phyloP scores from a whole-genome alignment of 2,329 filamentous ascomycete genomes.

The Diaporthe caulivora region DNA sequence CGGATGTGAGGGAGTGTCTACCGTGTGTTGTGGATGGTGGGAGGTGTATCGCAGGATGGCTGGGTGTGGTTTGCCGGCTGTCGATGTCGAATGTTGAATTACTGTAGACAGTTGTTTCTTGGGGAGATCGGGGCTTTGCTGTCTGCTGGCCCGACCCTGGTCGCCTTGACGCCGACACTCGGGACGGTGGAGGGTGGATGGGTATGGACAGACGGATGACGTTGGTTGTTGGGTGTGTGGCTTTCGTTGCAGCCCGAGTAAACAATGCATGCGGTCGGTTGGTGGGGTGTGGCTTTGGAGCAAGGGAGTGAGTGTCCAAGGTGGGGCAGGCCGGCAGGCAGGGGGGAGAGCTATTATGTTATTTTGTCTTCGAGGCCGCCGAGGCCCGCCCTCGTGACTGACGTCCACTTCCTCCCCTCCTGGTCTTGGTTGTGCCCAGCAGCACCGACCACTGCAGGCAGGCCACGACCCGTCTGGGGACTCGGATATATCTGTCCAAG shows the following conservation, averaged over 20 bases:
- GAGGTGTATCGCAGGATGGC: not conserved
- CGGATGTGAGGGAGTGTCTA: not conserved
- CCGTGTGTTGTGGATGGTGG: not conserved
- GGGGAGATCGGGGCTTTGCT: no score
- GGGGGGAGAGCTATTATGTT: not conserved
- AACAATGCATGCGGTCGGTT: not conserved
- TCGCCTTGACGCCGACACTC: slow-evolving; percentile 20
- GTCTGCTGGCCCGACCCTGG: slow-evolving; percentile 3
- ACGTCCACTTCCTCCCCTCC: not conserved
- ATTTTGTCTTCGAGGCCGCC: not conserved
- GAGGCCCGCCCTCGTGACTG: slow-evolving; percentile 21
- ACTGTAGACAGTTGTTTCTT: not conserved
- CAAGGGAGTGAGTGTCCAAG: no score
- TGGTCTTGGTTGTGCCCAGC: no score
- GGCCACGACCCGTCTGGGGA: not conserved
- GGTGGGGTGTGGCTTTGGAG: not conserved
- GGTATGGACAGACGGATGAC: not conserved
- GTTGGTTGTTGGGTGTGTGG: not conserved
- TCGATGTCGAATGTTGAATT: not conserved
- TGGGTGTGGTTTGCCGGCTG: not conserved
- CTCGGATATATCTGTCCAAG: not conserved
- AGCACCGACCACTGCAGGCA: not conserved
- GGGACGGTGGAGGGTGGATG: not conserved
- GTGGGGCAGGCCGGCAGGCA: slow-evolving; percentile 19
- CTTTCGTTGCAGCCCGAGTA: no score